Evolutionary conservation across 208 protist genomes (phyloP).

Genomic region (Trichomonas vaginalis): DNA sequence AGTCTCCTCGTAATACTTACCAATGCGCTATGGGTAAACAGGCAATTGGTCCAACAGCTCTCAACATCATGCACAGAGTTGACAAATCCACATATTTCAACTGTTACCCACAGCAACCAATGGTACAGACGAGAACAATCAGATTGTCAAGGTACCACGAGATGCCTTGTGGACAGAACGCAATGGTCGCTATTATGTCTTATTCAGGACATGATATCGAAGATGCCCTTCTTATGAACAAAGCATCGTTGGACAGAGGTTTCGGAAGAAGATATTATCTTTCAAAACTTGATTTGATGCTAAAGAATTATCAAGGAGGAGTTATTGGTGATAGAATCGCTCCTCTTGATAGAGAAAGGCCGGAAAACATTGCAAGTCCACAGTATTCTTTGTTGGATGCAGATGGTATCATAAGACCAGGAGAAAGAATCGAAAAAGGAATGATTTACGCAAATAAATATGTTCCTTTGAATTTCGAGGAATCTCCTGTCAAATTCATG

Average conservation of each 20-base stretch:
- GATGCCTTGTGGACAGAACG: conserved; percentile 96
- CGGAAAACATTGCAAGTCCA: too few relatives aligned
- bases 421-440: background rate
- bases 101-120: conserved; percentile 85
- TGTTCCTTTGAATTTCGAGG: background rate
- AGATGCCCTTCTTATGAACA: conserved; percentile 96
- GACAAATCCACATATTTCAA: conserved; percentile 93
- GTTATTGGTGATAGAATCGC: background rate
- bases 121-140: conserved; percentile 84
- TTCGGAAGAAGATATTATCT: conserved; percentile 26
- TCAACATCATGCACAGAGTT: conserved; percentile 68
- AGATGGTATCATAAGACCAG: background rate
- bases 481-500: background rate
- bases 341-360: background rate
- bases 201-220: conserved; percentile 99
- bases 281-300: background rate
- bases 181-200: conserved; percentile 94
- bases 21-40: conserved; percentile 99
- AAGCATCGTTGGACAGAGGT: conserved; percentile 40
- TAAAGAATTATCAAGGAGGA: background rate
- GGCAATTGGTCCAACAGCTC: conserved; percentile 47
- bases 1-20: conserved; percentile 98
- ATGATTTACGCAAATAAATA: background rate
- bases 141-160: conserved; percentile 57
- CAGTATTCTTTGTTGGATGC: background rate